phyloP scores from a whole-genome alignment of 306 rosid species.

The Vigna radiata region DNA sequence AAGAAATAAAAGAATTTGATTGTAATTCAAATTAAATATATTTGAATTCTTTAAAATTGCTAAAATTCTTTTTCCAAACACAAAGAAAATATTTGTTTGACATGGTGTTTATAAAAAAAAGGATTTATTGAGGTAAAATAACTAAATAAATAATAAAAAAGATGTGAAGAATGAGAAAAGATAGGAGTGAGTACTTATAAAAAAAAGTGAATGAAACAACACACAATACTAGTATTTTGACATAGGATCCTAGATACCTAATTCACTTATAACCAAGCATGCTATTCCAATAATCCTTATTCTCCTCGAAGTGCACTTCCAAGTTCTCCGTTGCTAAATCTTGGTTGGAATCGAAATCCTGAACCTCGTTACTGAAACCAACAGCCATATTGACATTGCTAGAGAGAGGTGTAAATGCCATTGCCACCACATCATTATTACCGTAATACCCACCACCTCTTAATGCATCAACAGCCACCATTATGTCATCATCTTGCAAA shows the following conservation, averaged over 20 bases:
- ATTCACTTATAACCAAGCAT: neutral
- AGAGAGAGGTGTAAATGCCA: neutral
- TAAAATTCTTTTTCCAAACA: no score
- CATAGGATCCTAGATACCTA: neutral
- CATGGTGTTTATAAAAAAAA: no score
- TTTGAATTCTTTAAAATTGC: no score
- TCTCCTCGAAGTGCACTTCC: constrained; percentile 30
- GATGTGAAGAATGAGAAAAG: neutral
- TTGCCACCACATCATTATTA: no score
- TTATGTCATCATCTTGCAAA: constrained; percentile 31
- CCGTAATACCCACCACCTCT: constrained; percentile 9
- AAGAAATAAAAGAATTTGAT: no score
- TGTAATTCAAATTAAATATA: no score
- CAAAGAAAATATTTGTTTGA: no score
- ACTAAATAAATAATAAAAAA: neutral
- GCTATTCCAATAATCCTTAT: constrained; percentile 38
- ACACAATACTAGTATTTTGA: neutral
- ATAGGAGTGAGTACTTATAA: neutral
- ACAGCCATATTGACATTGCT: constrained; percentile 22
- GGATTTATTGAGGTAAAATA: no score
- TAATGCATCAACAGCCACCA: constrained; percentile 44
- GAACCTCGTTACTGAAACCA: neutral
- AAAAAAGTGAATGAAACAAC: neutral
- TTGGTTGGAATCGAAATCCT: neutral
- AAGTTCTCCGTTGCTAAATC: neutral